Evolutionary conservation across 2,329 filamentous ascomycete species (phyloP), one percentile per base, ranked within the genome.

Genomic region (Keithomyces neogunnii): DNA sequence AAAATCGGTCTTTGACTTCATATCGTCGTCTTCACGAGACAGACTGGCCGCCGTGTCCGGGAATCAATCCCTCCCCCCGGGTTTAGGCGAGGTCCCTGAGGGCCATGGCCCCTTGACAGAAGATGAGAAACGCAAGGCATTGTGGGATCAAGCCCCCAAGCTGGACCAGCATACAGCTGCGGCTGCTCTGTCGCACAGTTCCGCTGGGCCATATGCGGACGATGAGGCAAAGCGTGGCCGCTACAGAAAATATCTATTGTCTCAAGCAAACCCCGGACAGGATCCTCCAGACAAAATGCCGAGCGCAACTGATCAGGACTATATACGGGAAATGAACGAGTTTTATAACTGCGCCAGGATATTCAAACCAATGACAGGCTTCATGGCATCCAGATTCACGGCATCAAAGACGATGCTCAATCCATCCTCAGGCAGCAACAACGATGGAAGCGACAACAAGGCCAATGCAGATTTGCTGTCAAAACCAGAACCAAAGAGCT

Each of bases 1-100:
- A 1, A 96, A 97, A 70, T 97, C 93, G 0, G 84, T 99, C 3
- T 99, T 97, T 66, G 91, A 97, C 68, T 99, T 88, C 67, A 78
- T 99, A 57, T 88, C 88, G 0, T 76, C 88, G 0, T 79, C 86
- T 35, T 82, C 88, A 3, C 83, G 93, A 55, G 85, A 92, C 48
- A 82, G 85, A 30, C 78, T 99, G 44, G 89, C 79, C 3, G 76
- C 81, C 9, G 84, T 84, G 1, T 89, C 89, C 2, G 91, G 91
- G 1, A 89, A 84, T 52, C 69, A 69, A 3, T 81, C 92, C 61
- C 78, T 99, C 2, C 93, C 93, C 0, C 81, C 82, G 6, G 93
- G 86, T 0, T 73, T 84, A 1, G 84, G 88, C 49, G 88, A 96
- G 69, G 74, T 86, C 3, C 87, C 88, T 0, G 74, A 77, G 46